These are phyloP conservation scores for Licmophora abbreviata DNA, from an alignment of 108 stramenopile species.

Conservation along the genomic window DNA sequence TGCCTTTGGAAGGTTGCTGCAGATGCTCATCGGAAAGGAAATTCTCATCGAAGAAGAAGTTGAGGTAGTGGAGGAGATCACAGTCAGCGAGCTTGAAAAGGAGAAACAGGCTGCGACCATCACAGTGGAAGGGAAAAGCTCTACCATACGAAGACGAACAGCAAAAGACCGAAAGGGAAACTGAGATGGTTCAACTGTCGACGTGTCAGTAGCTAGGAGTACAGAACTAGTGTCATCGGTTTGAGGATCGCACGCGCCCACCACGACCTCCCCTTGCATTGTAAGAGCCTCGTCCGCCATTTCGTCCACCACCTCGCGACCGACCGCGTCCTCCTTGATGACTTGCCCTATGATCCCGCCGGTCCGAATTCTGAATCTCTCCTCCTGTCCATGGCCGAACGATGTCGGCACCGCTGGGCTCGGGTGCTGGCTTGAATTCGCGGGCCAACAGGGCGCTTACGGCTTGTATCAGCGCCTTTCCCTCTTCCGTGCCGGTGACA, in stretches of 20 bases:
- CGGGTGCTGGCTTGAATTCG: slow-evolving; percentile 15
- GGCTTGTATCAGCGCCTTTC: slow-evolving; percentile 42
- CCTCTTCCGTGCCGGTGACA: slow-evolving; percentile 29
- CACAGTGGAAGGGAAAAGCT: not conserved
- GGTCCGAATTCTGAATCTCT: slow-evolving; percentile 1
- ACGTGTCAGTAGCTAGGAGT: not conserved
- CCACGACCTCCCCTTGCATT: too few relatives aligned
- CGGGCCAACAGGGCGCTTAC: slow-evolving; percentile 34
- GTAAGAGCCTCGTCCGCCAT: not conserved
- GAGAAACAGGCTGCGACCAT: slow-evolving; percentile 19
- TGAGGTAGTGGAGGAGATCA: slow-evolving; percentile 18
- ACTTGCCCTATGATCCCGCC: too few relatives aligned
- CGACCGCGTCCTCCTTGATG: not conserved
- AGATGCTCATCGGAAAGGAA: slow-evolving; percentile 16
- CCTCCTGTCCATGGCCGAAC: slow-evolving; percentile 29
- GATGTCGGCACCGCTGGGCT: slow-evolving; percentile 24
- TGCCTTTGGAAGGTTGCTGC: slow-evolving; percentile 4
- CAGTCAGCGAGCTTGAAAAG: slow-evolving; percentile 10
- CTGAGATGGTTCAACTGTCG: not conserved
- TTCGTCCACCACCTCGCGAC: slow-evolving; percentile 3
- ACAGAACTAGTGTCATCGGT: slow-evolving; percentile 5
- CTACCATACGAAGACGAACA: slow-evolving; percentile 10
- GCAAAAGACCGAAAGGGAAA: slow-evolving; percentile 6
- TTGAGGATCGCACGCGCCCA: slow-evolving; percentile 7
- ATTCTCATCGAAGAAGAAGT: slow-evolving; percentile 25